Evolutionary conservation across 768 basidiomycete genomes (phyloP).

Genomic region (Melanogaster broomeanus): DNA sequence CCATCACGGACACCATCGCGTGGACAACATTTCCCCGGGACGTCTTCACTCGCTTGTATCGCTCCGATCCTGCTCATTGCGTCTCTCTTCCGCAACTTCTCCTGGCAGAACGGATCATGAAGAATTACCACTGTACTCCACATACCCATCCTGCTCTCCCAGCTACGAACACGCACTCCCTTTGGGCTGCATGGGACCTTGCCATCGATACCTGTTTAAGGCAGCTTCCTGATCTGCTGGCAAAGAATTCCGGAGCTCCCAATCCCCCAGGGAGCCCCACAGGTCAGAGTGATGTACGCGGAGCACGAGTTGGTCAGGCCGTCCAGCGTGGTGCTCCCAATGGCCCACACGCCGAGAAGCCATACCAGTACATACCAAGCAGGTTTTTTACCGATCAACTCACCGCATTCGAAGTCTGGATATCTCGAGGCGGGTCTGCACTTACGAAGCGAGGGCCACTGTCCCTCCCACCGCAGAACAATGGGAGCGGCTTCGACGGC

Average conservation of each 20-base stretch:
- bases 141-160: conserved; percentile 91
- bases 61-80: conserved; percentile 96
- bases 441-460: conserved; percentile 75
- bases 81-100: conserved; percentile 96
- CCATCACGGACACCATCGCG: conserved; percentile 98
- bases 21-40: conserved; percentile 97
- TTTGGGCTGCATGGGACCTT: conserved; percentile 98
- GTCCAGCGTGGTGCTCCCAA: conserved; percentile 23
- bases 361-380: conserved; percentile 79
- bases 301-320: conserved; percentile 18
- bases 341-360: conserved; percentile 39
- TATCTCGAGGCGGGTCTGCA: conserved; percentile 88
- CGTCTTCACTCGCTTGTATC: conserved; percentile 89
- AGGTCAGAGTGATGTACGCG: conserved; percentile 8
- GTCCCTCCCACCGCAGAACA: conserved; percentile 59
- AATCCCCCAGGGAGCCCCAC: conserved; percentile 23
- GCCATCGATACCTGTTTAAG: conserved; percentile 93
- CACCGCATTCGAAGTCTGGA: conserved; percentile 98
- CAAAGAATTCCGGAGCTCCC: conserved; percentile 33
- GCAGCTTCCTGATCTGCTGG: conserved; percentile 85
- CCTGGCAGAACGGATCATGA: conserved; percentile 96
- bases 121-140: conserved; percentile 95
- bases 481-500: conserved; percentile 29
- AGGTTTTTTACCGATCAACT: conserved; percentile 95
- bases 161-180: conserved; percentile 92